These are phyloP conservation scores for Mesembryanthemum crystallinum DNA, from an alignment of 148 eudicot genomes.

Conservation along the genomic window DNA sequence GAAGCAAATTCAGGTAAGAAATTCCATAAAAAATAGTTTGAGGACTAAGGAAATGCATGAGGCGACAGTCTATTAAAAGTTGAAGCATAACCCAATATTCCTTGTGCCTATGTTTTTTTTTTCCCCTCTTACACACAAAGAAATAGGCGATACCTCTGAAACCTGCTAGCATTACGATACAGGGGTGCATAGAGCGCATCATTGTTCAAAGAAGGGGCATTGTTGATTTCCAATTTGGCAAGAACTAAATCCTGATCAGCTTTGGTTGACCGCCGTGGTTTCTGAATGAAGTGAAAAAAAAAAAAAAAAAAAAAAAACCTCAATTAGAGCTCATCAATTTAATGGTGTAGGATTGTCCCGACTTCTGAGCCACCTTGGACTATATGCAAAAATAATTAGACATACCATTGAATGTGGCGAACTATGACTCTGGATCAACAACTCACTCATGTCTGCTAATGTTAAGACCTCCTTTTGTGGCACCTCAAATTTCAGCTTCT, in stretches of 20 bases:
- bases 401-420: slow-evolving; percentile 41
- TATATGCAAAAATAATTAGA: background rate
- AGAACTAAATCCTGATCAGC: slow-evolving; percentile 40
- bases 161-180: slow-evolving; percentile 53
- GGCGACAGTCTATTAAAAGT: too few relatives aligned
- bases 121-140: too few relatives aligned
- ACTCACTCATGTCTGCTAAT: slow-evolving; percentile 49
- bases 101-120: too few relatives aligned
- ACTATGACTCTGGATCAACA: slow-evolving; percentile 36
- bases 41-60: too few relatives aligned
- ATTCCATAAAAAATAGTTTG: too few relatives aligned
- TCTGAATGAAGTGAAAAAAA: too few relatives aligned
- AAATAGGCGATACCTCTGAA: slow-evolving; percentile 63
- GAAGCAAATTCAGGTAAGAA: too few relatives aligned
- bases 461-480: slow-evolving; percentile 33
- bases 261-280: slow-evolving; percentile 38
- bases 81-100: too few relatives aligned
- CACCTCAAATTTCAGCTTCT: slow-evolving; percentile 4
- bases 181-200: slow-evolving; percentile 51
- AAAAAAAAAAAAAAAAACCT: background rate
- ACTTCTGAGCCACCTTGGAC: background rate
- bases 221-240: slow-evolving; percentile 52
- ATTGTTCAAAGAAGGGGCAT: slow-evolving; percentile 31
- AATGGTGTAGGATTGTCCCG: too few relatives aligned
- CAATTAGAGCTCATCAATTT: background rate